A percentile compares a stretch with the other conserved stretches of the same genome.
Evolutionary conservation across 345 rosid species (phyloP).

Genomic region (Gossypium arboreum): DNA sequence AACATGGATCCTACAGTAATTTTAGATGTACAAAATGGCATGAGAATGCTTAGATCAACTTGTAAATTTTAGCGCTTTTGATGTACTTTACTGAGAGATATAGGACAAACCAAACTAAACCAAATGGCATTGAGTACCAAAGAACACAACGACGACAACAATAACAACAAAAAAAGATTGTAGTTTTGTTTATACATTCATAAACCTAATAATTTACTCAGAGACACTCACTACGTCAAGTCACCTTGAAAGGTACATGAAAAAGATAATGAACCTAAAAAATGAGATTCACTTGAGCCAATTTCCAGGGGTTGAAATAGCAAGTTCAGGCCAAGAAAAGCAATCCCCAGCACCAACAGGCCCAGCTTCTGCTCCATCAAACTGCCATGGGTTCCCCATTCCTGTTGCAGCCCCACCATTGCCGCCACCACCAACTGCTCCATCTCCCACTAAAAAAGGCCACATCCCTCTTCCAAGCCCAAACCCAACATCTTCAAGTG

Average conservation of each 20-base stretch:
- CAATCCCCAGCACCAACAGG: constrained; percentile 54
- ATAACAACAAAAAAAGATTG: neutral
- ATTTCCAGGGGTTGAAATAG: constrained; percentile 82
- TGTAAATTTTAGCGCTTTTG: neutral
- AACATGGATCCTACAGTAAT: neutral
- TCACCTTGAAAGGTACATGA: neutral
- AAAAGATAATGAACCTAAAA: neutral
- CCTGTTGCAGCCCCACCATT: constrained; percentile 27
- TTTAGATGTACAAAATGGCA: neutral
- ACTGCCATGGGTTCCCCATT: constrained; percentile 66
- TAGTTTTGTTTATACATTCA: constrained; percentile 11
- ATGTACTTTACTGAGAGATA: neutral
- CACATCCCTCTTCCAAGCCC: constrained; percentile 74
- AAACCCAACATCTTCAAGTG: constrained; percentile 57
- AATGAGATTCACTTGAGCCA: constrained; percentile 47
- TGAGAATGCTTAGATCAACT: neutral
- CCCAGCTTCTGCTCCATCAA: constrained; percentile 58
- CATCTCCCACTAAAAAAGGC: constrained; percentile 52
- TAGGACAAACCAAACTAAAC: constrained; percentile 13
- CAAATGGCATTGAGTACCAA: constrained; percentile 20
- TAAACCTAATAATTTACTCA: constrained; percentile 14
- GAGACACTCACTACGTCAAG: constrained; percentile 14
- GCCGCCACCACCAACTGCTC: constrained; percentile 21
- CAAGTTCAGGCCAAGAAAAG: constrained; percentile 89
- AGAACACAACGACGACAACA: neutral